Percentiles rank a stretch among this genome's conserved stretches.
phyloP scores from a whole-genome alignment of 2,329 filamentous ascomycete genomes.

The Parafenestella ontariensis region DNA sequence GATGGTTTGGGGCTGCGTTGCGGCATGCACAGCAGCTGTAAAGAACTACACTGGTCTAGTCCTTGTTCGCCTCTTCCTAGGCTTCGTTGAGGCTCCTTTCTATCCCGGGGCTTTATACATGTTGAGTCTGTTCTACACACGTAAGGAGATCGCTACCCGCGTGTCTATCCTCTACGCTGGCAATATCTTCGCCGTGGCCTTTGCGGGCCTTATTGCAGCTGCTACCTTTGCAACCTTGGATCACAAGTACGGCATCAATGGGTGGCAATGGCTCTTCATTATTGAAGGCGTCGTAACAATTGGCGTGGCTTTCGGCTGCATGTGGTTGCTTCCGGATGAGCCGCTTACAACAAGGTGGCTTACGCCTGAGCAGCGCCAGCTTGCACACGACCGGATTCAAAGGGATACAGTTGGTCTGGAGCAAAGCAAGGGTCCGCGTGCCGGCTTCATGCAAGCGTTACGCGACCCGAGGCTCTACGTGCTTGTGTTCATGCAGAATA shows the following conservation, averaged over 20 bases:
- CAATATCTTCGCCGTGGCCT: slow-evolving; percentile 21
- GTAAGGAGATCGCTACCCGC: slow-evolving; percentile 50
- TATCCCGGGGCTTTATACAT: slow-evolving; percentile 68
- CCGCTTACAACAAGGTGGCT: slow-evolving; percentile 54
- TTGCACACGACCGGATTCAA: slow-evolving; percentile 42
- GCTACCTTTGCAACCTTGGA: slow-evolving; percentile 24
- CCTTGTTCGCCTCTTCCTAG: slow-evolving; percentile 37
- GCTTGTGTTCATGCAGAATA: slow-evolving; percentile 63
- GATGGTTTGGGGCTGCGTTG: slow-evolving; percentile 40
- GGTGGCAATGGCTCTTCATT: slow-evolving; percentile 31
- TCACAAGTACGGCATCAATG: slow-evolving; percentile 22
- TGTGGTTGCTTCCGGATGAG: slow-evolving; percentile 50
- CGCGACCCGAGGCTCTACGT: slow-evolving; percentile 61
- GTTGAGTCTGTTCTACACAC: slow-evolving; percentile 69
- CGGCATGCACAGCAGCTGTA: slow-evolving; percentile 33
- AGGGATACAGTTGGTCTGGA: slow-evolving; percentile 58
- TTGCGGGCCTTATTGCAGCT: slow-evolving; percentile 24
- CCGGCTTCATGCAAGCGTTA: slow-evolving; percentile 57
- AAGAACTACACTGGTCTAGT: slow-evolving; percentile 42
- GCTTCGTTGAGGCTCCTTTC: slow-evolving; percentile 53
- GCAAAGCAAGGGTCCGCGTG: slow-evolving; percentile 52
- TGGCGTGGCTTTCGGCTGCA: slow-evolving; percentile 36
- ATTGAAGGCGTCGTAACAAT: slow-evolving; percentile 37
- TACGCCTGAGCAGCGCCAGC: slow-evolving; percentile 52
- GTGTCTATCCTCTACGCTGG: slow-evolving; percentile 18